Percentiles rank a stretch among this genome's conserved stretches.
phyloP scores from a whole-genome alignment of 805 yeast species.

The Spathaspora gorwiae region DNA sequence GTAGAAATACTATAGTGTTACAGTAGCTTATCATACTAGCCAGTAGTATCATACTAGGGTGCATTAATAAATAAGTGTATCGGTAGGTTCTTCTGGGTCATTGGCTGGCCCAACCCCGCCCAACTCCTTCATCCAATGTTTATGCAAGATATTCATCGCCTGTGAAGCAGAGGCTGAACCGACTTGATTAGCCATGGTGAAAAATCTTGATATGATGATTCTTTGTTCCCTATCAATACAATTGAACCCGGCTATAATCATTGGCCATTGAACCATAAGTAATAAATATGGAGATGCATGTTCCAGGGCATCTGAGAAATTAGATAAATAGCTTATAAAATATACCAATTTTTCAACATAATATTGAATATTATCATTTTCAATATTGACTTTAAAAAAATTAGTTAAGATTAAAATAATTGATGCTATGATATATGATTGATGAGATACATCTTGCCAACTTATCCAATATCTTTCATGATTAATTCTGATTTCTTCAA shows the following conservation, averaged over 20 bases:
- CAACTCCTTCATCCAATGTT: conserved; percentile 25
- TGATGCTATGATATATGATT: conserved; percentile 30
- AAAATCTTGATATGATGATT: conserved; percentile 33
- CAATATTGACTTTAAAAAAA: conserved; percentile 26
- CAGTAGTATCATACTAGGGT: too few relatives aligned
- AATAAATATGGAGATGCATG: conserved; percentile 25
- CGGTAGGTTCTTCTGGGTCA: conserved; percentile 20
- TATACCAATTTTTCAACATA: conserved; percentile 25
- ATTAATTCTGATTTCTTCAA: conserved; percentile 15
- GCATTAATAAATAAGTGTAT: not conserved
- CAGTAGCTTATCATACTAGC: too few relatives aligned
- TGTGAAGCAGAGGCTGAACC: conserved; percentile 51
- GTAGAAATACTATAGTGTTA: too few relatives aligned
- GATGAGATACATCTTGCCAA: conserved; percentile 55
- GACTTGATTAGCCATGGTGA: conserved; percentile 31
- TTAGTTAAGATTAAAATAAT: conserved; percentile 26
- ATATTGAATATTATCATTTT: conserved; percentile 30
- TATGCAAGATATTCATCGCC: conserved; percentile 22
- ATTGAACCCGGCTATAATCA: conserved; percentile 47
- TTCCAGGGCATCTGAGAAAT: conserved; percentile 8
- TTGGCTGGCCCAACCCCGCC: conserved; percentile 8
- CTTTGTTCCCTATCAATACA: conserved; percentile 32
- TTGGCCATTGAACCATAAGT: conserved; percentile 53
- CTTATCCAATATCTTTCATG: conserved; percentile 13
- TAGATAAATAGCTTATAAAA: conserved; percentile 16